phyloP scores from a whole-genome alignment of 352 stramenopile species.

The Phytophthora ramorum region DNA sequence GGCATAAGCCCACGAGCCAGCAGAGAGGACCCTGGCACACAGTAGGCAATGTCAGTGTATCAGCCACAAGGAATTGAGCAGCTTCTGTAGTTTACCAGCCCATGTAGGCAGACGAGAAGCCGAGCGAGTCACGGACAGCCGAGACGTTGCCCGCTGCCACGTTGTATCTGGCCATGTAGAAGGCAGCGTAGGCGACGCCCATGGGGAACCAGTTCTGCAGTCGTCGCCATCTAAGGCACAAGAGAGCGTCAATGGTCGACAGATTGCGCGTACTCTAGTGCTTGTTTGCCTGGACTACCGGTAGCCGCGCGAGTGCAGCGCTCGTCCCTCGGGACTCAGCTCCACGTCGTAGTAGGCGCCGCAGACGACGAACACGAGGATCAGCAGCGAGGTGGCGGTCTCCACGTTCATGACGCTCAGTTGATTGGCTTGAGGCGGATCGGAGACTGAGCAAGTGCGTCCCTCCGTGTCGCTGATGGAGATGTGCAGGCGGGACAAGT shows the following conservation, averaged over 20 bases:
- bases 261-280: background rate
- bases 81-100: conserved; percentile 45
- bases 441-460: conserved; percentile 3
- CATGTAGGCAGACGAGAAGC: conserved; percentile 66
- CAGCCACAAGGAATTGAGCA: background rate
- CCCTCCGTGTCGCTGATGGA: conserved; percentile 5
- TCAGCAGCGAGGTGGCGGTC: conserved; percentile 49
- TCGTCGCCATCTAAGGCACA: conserved; percentile 54
- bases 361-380: conserved; percentile 58
- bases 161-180: conserved; percentile 85
- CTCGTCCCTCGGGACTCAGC: conserved; percentile 48
- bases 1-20: conserved; percentile 66
- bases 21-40: conserved; percentile 51
- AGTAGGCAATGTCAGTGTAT: background rate
- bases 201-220: conserved; percentile 82
- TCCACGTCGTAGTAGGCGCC: conserved; percentile 60
- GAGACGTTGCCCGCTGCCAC: conserved; percentile 71
- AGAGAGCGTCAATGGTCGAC: background rate
- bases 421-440: conserved; percentile 5
- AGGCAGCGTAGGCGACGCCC: conserved; percentile 74
- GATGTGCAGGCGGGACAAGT: conserved; percentile 7
- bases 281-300: conserved; percentile 63
- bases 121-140: conserved; percentile 48
- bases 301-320: conserved; percentile 60
- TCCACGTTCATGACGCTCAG: conserved; percentile 43